These are phyloP conservation scores for Fusarium subtropicale DNA, from an alignment of 2,329 filamentous ascomycete genomes.

Conservation along the genomic window DNA sequence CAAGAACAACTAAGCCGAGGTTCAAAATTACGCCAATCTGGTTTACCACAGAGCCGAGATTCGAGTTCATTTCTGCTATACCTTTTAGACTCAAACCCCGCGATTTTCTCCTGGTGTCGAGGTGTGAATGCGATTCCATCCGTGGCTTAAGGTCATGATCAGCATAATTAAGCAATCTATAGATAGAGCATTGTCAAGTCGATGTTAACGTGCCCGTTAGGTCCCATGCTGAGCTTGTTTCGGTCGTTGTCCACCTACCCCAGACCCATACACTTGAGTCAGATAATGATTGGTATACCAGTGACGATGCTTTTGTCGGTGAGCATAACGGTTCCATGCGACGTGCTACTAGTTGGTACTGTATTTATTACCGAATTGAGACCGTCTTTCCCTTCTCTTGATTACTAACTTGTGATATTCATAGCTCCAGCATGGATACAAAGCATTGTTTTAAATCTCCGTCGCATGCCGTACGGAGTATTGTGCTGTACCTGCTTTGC, in stretches of 20 bases:
- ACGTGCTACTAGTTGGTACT: not conserved
- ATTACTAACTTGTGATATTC: not conserved
- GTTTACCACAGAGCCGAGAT: slow-evolving; percentile 25
- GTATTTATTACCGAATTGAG: not conserved
- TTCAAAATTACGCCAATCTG: slow-evolving; percentile 16
- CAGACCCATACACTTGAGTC: slow-evolving; percentile 40
- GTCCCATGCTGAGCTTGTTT: slow-evolving; percentile 42
- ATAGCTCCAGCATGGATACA: not conserved
- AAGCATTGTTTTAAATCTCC: not conserved
- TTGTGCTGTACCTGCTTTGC: not conserved
- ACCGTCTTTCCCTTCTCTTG: not conserved
- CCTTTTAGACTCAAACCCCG: not conserved
- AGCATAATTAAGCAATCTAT: slow-evolving; percentile 24
- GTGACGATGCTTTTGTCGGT: slow-evolving; percentile 34
- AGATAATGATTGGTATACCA: slow-evolving; percentile 38
- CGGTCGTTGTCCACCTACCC: slow-evolving; percentile 42
- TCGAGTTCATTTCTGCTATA: slow-evolving; percentile 16
- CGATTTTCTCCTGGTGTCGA: not conserved
- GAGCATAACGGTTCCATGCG: slow-evolving; percentile 9
- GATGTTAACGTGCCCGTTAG: slow-evolving; percentile 4
- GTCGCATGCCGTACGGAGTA: not conserved
- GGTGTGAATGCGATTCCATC: not conserved
- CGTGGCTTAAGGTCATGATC: not conserved
- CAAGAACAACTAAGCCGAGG: slow-evolving; percentile 13
- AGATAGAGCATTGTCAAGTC: slow-evolving; percentile 8